These are phyloP conservation scores for Medicago truncatula DNA, from an alignment of 306 rosid species.

Conservation along the genomic window MtrunA17r5.0-ANR NC_053044.1:27483001-27483500, in stretches of 20 bases:
- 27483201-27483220: constrained; percentile 19
- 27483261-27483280: constrained; percentile 19
- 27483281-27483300: constrained; percentile 30
- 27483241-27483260: background rate
- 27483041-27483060: constrained; percentile 2
- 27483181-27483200: constrained; percentile 17
- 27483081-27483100: background rate
- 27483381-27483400: constrained; percentile 16
- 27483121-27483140: constrained; percentile 6
- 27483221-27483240: background rate
- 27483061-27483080: background rate
- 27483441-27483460: constrained; percentile 26
- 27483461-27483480: background rate
- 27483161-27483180: background rate
- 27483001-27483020: background rate
- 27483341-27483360: constrained; percentile 11
- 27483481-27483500: constrained; percentile 8
- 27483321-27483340: constrained; percentile 12
- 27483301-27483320: constrained; percentile 7
- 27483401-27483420: constrained; percentile 24
- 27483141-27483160: constrained; percentile 11
- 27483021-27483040: constrained; percentile 16
- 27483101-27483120: background rate
- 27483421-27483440: constrained; percentile 22
- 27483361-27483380: background rate